Evolutionary conservation across 768 basidiomycete genomes (phyloP), one percentile per base, ranked within the genome.

Genomic region (Boletus pseudopeckii): DNA sequence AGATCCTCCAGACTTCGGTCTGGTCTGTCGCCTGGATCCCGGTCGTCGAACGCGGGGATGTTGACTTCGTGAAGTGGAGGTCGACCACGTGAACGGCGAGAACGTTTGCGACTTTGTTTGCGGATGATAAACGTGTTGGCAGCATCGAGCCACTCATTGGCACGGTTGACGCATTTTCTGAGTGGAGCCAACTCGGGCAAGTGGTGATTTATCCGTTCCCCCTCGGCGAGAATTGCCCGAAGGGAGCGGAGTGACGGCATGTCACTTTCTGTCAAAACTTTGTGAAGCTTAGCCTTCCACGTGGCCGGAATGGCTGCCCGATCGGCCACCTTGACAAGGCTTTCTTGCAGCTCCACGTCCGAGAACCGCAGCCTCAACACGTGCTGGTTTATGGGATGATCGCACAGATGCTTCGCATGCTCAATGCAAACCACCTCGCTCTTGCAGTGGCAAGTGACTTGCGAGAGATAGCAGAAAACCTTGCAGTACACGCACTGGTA

Each of bases 401-500:
- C 81, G 73, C 95, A 98, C 17, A 96, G 78, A 20, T 85, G 75
- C 34, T 86, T 77, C 30, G 80, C 80, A 72, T 98, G 96, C 52
- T 95, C 89, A 45, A 90, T 81, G 69, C 97, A 99, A 13, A 86
- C 83, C 33, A 96, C 84, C 57, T 84, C 81, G 48, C 72, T 81
- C 40, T 86, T 86, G 77, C 92, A 94, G 32, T 75, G 74, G 68
- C 92, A 94, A 53, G 82, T 85, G 66, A 98, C 77, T 65, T 97
- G 95, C 2, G 97, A 94, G 39, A 99, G 83, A 70, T 97, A 98
- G 72, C 90, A 94, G 72, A 96, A 98, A 5, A 79, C 82, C 68
- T 97, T 95, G 87, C 97, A 98, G 58, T 88, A 73, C 46, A 78
- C 74, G 78, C 97, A 99, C 70, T 98, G 97, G 70, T 95, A 96